Base-by-base conservation (phyloP, 2,329 filamentous ascomycete species). In the Paraconiothyrium brasiliense region DNA sequence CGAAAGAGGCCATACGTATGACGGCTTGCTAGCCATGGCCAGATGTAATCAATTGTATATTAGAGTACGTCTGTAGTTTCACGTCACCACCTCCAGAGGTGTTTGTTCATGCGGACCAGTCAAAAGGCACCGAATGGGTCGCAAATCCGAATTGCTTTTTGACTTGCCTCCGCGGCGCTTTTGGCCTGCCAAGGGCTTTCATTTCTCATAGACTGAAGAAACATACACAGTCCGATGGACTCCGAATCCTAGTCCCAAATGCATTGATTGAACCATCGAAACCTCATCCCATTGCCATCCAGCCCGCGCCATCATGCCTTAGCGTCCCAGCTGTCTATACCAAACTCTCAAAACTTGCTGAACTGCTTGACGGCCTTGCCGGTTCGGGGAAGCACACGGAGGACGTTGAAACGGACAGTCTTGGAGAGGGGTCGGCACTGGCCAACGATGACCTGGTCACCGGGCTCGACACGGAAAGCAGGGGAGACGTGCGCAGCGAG, bases 331-430 rank as follows among this genome's bases (percentile, higher is more conserved):
- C 69, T 64, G 63, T 66, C 68, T 65, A 71, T 71, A 64, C 61
- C 62, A 67, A 66, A 59, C 68, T 68, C 71, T 90, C 97, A 99
- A 89, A 99, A 99, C 89, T 99, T 99, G 88, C 84, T 87, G 90
- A 99, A 99, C 84, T 90, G 85, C 93, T 99, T 99, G 84, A 97
- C 93, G 78, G 89, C 85, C 91, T 97, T 97, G 86, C 94, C 93
- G 79, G 93, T 97, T 86, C 94, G 90, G 85, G 94, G 94, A 79
- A 98, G 92, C 79, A 99, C 95, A 81, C 95, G 94, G 82, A 99
- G 92, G 82, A 97, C 94, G 88, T 99, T 99, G 92, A 99, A 99
- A 82, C 95, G 95, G 92, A 99, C 96, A 83, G 95, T 99, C 92
- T 99, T 99, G 92, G 90, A 94, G 80, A 99, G 89, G 80, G 95